These are phyloP conservation scores for Colletotrichum euphorbiae DNA, from an alignment of 2,329 filamentous ascomycete genomes.

Conservation along the genomic window DNA sequence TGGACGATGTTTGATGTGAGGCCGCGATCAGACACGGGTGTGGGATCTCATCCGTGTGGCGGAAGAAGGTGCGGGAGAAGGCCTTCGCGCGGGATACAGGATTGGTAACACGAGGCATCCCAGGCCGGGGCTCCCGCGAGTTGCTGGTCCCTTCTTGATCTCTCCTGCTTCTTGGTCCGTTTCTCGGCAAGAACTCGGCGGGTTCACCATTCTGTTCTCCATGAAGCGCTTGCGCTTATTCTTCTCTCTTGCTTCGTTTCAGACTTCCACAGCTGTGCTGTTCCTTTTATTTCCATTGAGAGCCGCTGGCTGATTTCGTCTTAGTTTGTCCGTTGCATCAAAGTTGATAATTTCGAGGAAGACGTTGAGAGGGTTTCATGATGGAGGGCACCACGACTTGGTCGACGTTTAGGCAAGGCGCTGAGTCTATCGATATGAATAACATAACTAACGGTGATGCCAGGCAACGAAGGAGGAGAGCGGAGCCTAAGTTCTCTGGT, in stretches of 20 bases:
- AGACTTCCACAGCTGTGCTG: slow-evolving; percentile 34
- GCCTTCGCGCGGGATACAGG: background rate
- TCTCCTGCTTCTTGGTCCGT: background rate
- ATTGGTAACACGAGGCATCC: slow-evolving; percentile 24
- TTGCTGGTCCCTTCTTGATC: background rate
- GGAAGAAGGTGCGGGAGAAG: slow-evolving; percentile 6
- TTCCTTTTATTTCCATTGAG: background rate
- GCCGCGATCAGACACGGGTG: slow-evolving; percentile 1
- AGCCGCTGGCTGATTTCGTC: slow-evolving; percentile 19
- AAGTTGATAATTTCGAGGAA: background rate
- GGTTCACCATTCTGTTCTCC: slow-evolving; percentile 12
- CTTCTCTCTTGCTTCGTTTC: background rate
- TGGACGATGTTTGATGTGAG: slow-evolving; percentile 35
- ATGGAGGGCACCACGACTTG: slow-evolving; percentile 31
- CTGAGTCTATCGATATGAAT: too few species aligned
- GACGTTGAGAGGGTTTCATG: background rate
- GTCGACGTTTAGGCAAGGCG: slow-evolving; percentile 21
- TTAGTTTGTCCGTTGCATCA: background rate
- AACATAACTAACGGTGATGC: background rate
- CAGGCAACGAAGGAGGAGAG: slow-evolving; percentile 29
- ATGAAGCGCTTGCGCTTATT: slow-evolving; percentile 23
- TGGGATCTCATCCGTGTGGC: slow-evolving; percentile 11
- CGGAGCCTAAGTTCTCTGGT: slow-evolving; percentile 22
- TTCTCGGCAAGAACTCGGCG: slow-evolving; percentile 4
- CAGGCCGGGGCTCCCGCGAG: background rate